Evolutionary conservation across 2,329 filamentous ascomycete genomes (phyloP), one percentile per base, ranked within the genome.

Genomic region (Neopestalotiopsis sp.): DNA sequence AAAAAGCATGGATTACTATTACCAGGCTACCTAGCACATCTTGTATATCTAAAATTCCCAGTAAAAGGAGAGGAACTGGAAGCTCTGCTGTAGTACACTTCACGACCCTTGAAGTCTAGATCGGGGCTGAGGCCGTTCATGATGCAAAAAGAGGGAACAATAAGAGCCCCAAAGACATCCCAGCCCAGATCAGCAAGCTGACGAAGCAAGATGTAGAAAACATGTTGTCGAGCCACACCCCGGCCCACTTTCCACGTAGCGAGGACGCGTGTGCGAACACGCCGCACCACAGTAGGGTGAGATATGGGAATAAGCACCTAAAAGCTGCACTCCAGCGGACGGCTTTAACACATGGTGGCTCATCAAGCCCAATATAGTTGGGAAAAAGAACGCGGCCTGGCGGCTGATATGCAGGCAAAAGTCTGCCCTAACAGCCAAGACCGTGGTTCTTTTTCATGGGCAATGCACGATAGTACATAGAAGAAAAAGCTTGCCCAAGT

Each of bases 191-290:
- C 59, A 62, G 59, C 59, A 40, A 38, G 59, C 30, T 62, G 59
- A 62, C 59, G 59, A 62, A 62, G 20, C 59, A 38, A 62, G 24
- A 13, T 40, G 59, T 20, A 62, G 59, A 62, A 28, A 28, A 34
- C 34, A 34, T 34, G 59, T 58, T 24, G 63, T 58, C 45, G 34
- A 56, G 68, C 66, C 61, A 65, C 66, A 28, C 34, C 34, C 62
- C 68, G 68, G 68, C 64, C 68, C 68, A 69, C 68, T 69, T 62
- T 56, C 63, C 64, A 63, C 64, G 68, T 64, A 69, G 30, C 42
- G 34, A 40, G 45, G 68, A 69, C 68, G 68, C 68, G 68, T 63
- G 40, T 66, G 49, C 49, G n/a, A 30, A 40, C 32, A 38, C 34
- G 59, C 28, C 32, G 30, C 59, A 38, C 45, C 30, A 59, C 20